Evolutionary conservation across 2,329 filamentous ascomycete species (phyloP).

Genomic region (Cladosporium halotolerans): DNA sequence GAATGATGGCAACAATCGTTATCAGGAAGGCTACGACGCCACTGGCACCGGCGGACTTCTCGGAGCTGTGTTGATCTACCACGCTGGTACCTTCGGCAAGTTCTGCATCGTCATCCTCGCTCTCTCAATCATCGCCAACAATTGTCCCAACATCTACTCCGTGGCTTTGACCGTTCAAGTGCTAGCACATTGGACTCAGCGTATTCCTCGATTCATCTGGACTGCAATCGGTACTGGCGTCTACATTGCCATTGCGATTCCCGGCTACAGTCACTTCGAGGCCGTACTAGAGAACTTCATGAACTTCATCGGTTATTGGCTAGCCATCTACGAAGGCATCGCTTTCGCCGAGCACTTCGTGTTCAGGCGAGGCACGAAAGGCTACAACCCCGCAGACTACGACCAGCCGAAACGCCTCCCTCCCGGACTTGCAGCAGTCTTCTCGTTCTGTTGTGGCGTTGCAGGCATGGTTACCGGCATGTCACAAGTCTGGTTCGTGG

Average conservation of each 20-base stretch:
- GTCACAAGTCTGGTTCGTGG: conserved; percentile 63
- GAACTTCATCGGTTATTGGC: conserved; percentile 58
- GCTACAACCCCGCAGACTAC: conserved; percentile 56
- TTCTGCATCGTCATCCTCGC: conserved; percentile 53
- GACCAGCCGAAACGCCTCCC: conserved; percentile 54
- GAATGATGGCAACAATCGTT: conserved; percentile 50
- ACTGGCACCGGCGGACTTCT: conserved; percentile 63
- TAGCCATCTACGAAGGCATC: conserved; percentile 66
- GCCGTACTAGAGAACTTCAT: conserved; percentile 64
- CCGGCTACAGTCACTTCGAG: conserved; percentile 61
- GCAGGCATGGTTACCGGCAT: conserved; percentile 63
- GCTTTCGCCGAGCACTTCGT: conserved; percentile 61
- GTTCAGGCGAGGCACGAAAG: conserved; percentile 56
- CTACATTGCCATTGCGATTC: conserved; percentile 64
- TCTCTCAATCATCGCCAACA: conserved; percentile 40
- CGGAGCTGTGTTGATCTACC: conserved; percentile 55
- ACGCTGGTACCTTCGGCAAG: conserved; percentile 61
- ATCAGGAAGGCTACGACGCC: conserved; percentile 48
- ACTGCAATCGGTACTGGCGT: conserved; percentile 55
- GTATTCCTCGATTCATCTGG: conserved; percentile 63
- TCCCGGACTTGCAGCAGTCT: conserved; percentile 55
- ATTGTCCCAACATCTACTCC: conserved; percentile 54
- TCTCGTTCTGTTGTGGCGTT: conserved; percentile 59
- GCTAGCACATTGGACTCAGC: conserved; percentile 51
- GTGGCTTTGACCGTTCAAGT: conserved; percentile 61